Evolutionary conservation across 176 grass and related monocot genomes (phyloP), one percentile per base, ranked within the genome.

Genomic region (Oryza coarctata): DNA sequence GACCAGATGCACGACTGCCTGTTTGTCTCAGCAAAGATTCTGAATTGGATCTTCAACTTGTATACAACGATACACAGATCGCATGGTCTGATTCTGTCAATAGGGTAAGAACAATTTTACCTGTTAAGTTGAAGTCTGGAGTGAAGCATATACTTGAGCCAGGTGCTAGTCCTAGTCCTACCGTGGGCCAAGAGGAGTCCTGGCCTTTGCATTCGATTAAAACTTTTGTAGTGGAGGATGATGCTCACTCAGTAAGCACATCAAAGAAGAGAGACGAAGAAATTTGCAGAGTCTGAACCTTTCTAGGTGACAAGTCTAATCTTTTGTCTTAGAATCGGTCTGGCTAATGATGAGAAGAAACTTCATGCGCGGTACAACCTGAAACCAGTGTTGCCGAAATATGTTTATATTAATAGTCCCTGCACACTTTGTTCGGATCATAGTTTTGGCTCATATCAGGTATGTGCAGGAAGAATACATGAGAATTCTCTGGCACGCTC

Each of bases 91-190:
- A 47, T 33, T 58, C 79, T 69, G 63, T 33, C 12, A 69, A 43
- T 68, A 47, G 18, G 3, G 36, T 17, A 58, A 74, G 80, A 80
- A 10, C 84, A 60, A 73, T 39, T 39, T 9, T 77, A 32, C 92
- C 89, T 82, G 68, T 91, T 29, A 84, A 89, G 80, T 52, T 91
- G 67, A 89, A 77, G 68, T 64, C 87, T 68, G 89, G 87, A 77
- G 84, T 78, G 12, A 89, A 87, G 84, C 89, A 87, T 82, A 62
- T 82, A 57, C 70, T 77, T 49, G 61, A 87, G 78, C 87, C 89
- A 32, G 79, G 81, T 49, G 45, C 4, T 49, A 55, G 20, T 57
- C 43, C 40, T 65, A 80, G 70, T 73, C 68, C 52, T 82, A 82
- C 68, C 60, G 44, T 80, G 77, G 85, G 61, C 33, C 73, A 85